Conservation (phyloP, 2,329 filamentous ascomycete genomes). For the Venturia aucupariae region DNA sequence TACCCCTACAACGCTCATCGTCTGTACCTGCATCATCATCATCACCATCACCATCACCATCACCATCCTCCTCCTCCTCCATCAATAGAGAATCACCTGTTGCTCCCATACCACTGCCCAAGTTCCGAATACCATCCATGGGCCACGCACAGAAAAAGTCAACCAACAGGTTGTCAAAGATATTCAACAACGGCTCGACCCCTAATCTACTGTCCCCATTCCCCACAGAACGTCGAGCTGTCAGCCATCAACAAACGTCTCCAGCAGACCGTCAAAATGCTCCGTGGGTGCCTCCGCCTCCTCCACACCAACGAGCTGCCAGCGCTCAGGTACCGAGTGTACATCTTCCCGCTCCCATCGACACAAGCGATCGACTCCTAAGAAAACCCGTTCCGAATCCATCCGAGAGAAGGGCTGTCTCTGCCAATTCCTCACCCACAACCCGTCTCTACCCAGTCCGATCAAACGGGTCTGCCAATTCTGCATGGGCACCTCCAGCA, state of each 20-base stretch:
- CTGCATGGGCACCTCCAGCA: background rate
- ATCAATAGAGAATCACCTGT: no score
- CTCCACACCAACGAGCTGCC: slow-evolving; percentile 4
- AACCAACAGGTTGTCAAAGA: background rate
- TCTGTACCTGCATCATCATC: background rate
- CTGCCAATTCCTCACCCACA: slow-evolving; percentile 2
- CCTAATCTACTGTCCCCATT: background rate
- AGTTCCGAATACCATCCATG: background rate
- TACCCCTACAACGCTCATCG: background rate
- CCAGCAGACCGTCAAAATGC: background rate
- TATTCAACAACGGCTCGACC: slow-evolving; percentile 1
- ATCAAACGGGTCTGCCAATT: background rate
- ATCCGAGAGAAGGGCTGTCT: background rate
- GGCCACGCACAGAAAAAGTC: slow-evolving; percentile 1
- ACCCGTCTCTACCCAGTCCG: background rate
- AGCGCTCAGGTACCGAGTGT: background rate
- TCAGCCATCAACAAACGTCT: background rate
- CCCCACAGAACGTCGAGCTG: background rate
- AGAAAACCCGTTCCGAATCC: background rate
- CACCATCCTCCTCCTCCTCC: no score
- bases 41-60: no score
- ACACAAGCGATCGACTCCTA: background rate
- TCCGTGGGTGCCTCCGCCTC: background rate
- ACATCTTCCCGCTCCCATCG: background rate
- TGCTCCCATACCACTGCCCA: background rate